Evolutionary conservation across 208 protist species (phyloP), one percentile per base, ranked within the genome.

Genomic region (Zelonia costaricensis): DNA sequence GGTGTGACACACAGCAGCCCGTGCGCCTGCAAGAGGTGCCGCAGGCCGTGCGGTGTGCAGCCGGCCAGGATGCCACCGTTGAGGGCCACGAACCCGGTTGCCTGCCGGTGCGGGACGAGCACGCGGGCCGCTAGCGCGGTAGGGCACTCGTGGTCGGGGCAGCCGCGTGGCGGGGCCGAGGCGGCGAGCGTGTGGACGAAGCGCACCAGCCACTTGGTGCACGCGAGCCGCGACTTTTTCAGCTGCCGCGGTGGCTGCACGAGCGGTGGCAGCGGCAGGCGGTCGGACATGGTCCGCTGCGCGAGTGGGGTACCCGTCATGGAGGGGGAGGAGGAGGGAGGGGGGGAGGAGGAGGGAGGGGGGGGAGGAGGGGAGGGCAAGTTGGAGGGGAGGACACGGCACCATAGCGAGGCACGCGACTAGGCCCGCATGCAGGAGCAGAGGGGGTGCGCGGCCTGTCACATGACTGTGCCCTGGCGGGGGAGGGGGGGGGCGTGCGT

Each of bases 41-140:
- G 72, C 20, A 91, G 38, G 18, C 68, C 55, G 56, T 74, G 74
- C 1, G 84, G 81, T 3, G 47, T 76, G 36, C 74, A 75, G 12
- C 84, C 78, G 3, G 81, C 67, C 2, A 84, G 65, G 18, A 80
- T 56, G 36, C 84, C 84, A 4, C 72, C 76, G 47, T 91, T 91
- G n/a, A 91, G 46, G 2, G 69, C 84, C 23, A 91, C 53, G 51
- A 84, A 85, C 1, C 76, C 84, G 18, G 57, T 69, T 0, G 52
- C 44, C 16, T 42, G 39, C 44, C n/a, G 51, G 12, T 33, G 58
- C 18, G 36, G 33, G 4, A 31, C 18, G 18, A 40, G 28, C 6
- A 64, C 9, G 23, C 39, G 10, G 30, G 16, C 30, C 31, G 13
- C 40, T 7, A 62, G 27, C 8, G 22, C 22, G 20, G n/a, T 36